Conservation (phyloP, 2,329 filamentous ascomycete genomes). For the Pseudogymnoascus sp. region DNA sequence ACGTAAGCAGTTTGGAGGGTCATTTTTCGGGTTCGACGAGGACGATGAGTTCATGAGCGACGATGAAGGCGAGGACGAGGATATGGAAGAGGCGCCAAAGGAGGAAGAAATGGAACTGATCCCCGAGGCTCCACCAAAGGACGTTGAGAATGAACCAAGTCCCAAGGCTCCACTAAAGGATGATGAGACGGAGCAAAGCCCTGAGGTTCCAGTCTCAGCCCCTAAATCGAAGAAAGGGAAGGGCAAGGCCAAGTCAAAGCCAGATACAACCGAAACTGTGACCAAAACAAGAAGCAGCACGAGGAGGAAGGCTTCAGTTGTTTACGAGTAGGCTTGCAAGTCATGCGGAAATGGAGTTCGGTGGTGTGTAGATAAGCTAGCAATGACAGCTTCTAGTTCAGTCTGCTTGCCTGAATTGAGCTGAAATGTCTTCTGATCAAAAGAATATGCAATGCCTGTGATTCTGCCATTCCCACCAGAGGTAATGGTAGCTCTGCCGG, state of each 20-base stretch:
- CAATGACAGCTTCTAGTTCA: background rate
- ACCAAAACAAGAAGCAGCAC: background rate
- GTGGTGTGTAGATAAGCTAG: background rate
- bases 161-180: constrained; percentile 18
- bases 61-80: constrained; percentile 42
- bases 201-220: constrained; percentile 2
- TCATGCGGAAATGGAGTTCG: background rate
- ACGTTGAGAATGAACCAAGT: constrained; percentile 16
- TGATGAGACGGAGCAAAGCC: constrained; percentile 13
- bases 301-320: background rate
- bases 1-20: constrained; percentile 27
- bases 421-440: background rate
- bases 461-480: background rate
- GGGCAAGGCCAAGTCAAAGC: constrained; percentile 35
- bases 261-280: constrained; percentile 25
- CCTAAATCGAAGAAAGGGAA: constrained; percentile 14
- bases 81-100: constrained; percentile 19
- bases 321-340: background rate
- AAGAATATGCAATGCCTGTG: background rate
- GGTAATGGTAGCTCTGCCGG: background rate
- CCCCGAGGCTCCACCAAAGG: constrained; percentile 18
- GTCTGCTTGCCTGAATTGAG: background rate
- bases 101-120: constrained; percentile 18
- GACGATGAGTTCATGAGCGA: constrained; percentile 67
- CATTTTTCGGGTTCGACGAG: constrained; percentile 71